Evolutionary conservation across 257 asterid species (phyloP).

Genomic region (Solanum dulcamara): DNA sequence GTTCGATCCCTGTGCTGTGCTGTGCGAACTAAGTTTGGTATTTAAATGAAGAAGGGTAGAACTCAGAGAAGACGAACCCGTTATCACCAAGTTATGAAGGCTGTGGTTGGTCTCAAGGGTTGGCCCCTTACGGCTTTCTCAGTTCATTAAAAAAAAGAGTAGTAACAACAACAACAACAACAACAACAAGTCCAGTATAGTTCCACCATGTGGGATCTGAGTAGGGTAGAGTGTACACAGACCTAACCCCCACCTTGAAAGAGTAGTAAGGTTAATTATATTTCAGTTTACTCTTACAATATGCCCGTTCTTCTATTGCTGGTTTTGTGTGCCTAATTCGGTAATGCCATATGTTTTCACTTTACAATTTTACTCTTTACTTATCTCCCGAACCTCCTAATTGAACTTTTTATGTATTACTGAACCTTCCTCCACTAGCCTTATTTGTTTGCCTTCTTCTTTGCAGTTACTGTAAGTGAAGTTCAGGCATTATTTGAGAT

Average conservation of each 20-base stretch:
- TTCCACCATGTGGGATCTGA: no score
- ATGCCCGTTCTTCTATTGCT: neutral
- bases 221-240: no score
- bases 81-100: no score
- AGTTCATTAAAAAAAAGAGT: no score
- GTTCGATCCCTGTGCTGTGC: neutral
- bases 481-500: slow-evolving; percentile 97
- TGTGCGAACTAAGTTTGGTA: neutral
- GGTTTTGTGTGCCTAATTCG: neutral
- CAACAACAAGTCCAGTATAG: no score
- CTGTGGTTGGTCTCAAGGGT: no score
- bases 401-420: neutral
- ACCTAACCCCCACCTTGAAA: no score
- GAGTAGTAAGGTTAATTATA: neutral
- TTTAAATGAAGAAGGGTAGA: neutral
- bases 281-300: neutral
- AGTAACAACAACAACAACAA: no score
- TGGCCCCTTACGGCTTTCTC: no score
- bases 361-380: neutral
- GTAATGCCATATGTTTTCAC: neutral
- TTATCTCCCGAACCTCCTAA: neutral
- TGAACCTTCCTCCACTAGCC: neutral
- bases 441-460: neutral
- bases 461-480: slow-evolving; percentile 97
- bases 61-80: no score